Evolutionary conservation across 257 asterid genomes (phyloP).

Genomic region (Salvia rosmarinus): DNA sequence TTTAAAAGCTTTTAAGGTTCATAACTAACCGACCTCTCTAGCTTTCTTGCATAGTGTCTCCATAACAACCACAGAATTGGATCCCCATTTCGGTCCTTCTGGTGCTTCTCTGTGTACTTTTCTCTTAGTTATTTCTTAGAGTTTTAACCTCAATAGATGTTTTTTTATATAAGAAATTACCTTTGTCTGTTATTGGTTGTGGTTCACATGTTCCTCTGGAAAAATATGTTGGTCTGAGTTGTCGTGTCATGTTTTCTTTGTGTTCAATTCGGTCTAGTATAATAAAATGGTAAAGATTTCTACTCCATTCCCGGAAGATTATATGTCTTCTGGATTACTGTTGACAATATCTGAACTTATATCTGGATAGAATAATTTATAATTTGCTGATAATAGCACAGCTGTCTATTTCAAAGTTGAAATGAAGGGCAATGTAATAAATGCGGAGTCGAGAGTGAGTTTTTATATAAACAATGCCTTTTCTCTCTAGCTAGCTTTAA

Average conservation of each 20-base stretch:
- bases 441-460: not conserved
- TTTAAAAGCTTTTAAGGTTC: constrained; percentile 95
- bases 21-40: constrained; percentile 25
- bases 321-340: not conserved
- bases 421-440: constrained; percentile 14
- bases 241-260: constrained; percentile 22
- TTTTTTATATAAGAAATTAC: constrained; percentile 11
- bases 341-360: not conserved
- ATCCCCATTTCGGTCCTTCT: constrained; percentile 9
- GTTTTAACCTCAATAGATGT: not conserved
- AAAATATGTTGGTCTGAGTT: constrained; percentile 32
- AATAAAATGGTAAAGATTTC: not conserved
- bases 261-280: constrained; percentile 10
- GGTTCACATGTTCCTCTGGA: constrained; percentile 18
- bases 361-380: not conserved
- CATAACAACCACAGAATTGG: not conserved
- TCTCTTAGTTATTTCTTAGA: not conserved
- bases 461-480: not conserved
- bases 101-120: constrained; percentile 7
- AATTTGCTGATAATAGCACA: constrained; percentile 7
- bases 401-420: constrained; percentile 10
- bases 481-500: constrained; percentile 6
- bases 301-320: too few species aligned
- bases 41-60: constrained; percentile 12
- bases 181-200: constrained; percentile 16